Evolutionary conservation across 306 rosid species (phyloP), one percentile per base, ranked within the genome.

Genomic region (Crataegus laevigata): DNA sequence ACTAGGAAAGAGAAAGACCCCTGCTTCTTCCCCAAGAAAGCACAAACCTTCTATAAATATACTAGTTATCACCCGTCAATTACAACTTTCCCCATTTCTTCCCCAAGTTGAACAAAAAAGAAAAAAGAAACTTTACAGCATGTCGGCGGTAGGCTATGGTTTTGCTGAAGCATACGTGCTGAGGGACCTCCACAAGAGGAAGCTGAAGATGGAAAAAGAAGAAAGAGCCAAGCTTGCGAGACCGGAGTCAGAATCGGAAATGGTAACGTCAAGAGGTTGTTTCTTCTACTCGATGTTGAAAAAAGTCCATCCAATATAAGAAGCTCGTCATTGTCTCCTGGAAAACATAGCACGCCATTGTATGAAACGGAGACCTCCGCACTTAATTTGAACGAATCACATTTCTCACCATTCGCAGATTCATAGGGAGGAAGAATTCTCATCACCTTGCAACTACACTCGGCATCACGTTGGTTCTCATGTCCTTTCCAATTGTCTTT

Each of bases 81-180:
- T 51, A 45, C 24, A 9, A 8, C 9, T 68, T 68, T 11, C 32
- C 68, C 60, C 17, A 21, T 29, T 52, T 51, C 62, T 29, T 70
- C 34, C 68, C 25, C 3, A 25, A 17, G 18, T 34, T 66, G 17
- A 66, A 19, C 29, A 14, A 25, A 11, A 58, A 43, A 5, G 19
- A 8, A 18, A 47, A 36, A 21, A 72, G 6, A 71, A 24, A 21
- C 4, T 73, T 21, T 6, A 73, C 11, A 7, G 45, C 22, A 79
- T 79, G 83, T 71, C 83, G 7, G 22, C 51, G 51, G 51, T 17
- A 22, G 77, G 85, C 3, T 83, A 5, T 74, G 78, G 75, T 52
- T 6, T 87, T 1, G 89, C 85, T 51, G 89, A 87, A 82, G 32
- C 79, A 25, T 82, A 85, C 26, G 88, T 87, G 78, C 55, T 66